Percentiles rank a stretch among this genome's conserved stretches.
These are phyloP conservation scores for Geosmithia putterillii DNA, from an alignment of 2,329 filamentous ascomycete species.

Conservation along the genomic window DNA sequence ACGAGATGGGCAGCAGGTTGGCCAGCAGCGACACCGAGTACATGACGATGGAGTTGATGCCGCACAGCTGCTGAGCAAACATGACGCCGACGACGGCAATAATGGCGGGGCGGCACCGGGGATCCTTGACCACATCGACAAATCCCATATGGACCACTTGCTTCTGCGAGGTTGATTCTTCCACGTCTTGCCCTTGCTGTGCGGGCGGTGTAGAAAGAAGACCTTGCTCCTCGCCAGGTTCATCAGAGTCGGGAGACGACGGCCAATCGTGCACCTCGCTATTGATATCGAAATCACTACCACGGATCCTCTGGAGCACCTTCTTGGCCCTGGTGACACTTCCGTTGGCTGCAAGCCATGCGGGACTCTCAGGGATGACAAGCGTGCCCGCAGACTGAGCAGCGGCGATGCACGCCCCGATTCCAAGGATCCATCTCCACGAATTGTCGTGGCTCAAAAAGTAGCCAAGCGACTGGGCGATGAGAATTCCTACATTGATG, in stretches of 20 bases:
- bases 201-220: conserved; percentile 7
- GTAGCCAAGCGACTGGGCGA: conserved; percentile 73
- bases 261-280: conserved; percentile 58
- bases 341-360: conserved; percentile 66
- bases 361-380: conserved; percentile 75
- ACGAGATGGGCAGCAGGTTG: conserved; percentile 68
- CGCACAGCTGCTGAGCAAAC: conserved; percentile 84
- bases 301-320: conserved; percentile 65
- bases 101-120: conserved; percentile 59
- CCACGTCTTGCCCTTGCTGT: no score
- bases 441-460: conserved; percentile 69
- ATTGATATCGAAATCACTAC: conserved; percentile 53
- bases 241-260: conserved; percentile 45
- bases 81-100: conserved; percentile 82
- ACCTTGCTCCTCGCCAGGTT: conserved; percentile 46
- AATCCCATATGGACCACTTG: conserved; percentile 39
- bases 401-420: conserved; percentile 56
- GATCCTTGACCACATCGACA: conserved; percentile 52
- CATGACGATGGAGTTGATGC: conserved; percentile 97
- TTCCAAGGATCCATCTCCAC: conserved; percentile 75
- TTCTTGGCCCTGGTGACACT: conserved; percentile 48
- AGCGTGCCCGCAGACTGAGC: conserved; percentile 59
- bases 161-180: conserved; percentile 1
- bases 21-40: conserved; percentile 88
- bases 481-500: conserved; percentile 81